Evolutionary conservation across 2,329 filamentous ascomycete genomes (phyloP), one percentile per base, ranked within the genome.

Genomic region (Venturia carpophila): DNA sequence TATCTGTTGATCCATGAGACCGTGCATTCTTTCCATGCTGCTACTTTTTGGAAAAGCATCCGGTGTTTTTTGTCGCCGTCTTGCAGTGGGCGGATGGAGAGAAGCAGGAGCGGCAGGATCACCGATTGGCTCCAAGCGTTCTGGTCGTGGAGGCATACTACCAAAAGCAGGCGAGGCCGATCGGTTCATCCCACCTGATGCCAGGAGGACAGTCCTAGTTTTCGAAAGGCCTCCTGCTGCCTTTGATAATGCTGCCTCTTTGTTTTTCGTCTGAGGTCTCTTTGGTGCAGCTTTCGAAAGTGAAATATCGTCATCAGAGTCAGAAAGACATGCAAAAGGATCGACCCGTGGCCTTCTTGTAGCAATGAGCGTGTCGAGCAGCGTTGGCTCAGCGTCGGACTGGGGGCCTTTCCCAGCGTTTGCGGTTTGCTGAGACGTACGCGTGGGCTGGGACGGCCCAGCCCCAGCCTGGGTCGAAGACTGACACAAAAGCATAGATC

Each of bases 1-100:
- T 15, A 62, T 17, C 11, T 66, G 39, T 58, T 73, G 69, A 65
- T 75, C 72, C 69, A 75, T 69, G 37, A 72, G 49, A 3, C 72
- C 69, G 67, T 72, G 69, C 4, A 72, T 62, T 5, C 70, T 21
- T 56, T 71, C 70, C 65, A 71, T 71, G 43, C 73, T 71, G 52
- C 21, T 64, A 45, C 41, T 60, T 64, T 58, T 68, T 15, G 43
- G 17, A 43, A 64, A 67, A 62, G 68, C 69, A 6, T 41, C 39
- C 19, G 37, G 49, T 37, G 34, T 27, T 43, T 5, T 42, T 30
- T 56, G 55, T 41, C 19, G 43, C 37, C 63, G 49, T 39, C 41
- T 62, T 11, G 39, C 30, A 21, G 17, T 62, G 3, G 21, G 24
- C 9, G 60, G 21, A 43, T 45, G 52, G 11, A 58, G 21, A 66